These are phyloP conservation scores for Gryganskiella cystojenkinii DNA, from an alignment of 192 early-diverging fungal species.

Conservation along the genomic window DNA sequence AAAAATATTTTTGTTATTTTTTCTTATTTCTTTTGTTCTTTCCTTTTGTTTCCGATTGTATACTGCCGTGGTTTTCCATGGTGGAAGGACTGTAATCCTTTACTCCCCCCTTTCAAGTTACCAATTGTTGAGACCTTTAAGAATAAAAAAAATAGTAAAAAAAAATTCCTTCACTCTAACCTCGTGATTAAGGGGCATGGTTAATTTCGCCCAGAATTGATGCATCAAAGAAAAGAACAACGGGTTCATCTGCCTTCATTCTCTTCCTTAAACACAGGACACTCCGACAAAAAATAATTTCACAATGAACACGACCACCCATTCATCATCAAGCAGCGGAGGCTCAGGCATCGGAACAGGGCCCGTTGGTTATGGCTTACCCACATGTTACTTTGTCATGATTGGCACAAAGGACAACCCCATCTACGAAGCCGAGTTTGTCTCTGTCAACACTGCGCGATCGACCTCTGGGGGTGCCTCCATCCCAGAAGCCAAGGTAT, in stretches of 20 bases:
- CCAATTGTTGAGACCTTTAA: background rate
- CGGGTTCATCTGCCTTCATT: too few species aligned
- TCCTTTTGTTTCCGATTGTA: constrained; percentile 14
- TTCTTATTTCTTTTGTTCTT: constrained; percentile 6
- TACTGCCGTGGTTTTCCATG: background rate
- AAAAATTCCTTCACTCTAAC: too few species aligned
- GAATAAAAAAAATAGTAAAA: constrained; percentile 7
- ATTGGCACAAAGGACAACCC: constrained; percentile 96
- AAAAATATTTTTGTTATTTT: constrained; percentile 1
- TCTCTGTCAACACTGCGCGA: constrained; percentile 50
- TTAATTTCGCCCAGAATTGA: too few species aligned
- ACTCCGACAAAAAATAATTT: too few species aligned
- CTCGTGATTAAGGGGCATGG: too few species aligned
- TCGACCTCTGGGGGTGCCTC: constrained; percentile 56
- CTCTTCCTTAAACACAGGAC: too few species aligned
- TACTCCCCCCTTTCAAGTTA: too few species aligned
- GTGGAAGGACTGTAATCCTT: constrained; percentile 18
- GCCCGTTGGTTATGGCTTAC: constrained; percentile 19
- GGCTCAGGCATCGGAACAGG: constrained; percentile 49
- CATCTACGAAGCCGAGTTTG: constrained; percentile 94
- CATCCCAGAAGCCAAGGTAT: constrained; percentile 52
- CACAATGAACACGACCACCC: constrained; percentile 42
- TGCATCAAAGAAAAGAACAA: too few species aligned
- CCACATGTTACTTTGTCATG: constrained; percentile 89
- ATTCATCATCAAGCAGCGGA: constrained; percentile 46